Evolutionary conservation across 2,329 filamentous ascomycete species (phyloP), one percentile per base, ranked within the genome.

Genomic region (Reticulascus tulasneorum): DNA sequence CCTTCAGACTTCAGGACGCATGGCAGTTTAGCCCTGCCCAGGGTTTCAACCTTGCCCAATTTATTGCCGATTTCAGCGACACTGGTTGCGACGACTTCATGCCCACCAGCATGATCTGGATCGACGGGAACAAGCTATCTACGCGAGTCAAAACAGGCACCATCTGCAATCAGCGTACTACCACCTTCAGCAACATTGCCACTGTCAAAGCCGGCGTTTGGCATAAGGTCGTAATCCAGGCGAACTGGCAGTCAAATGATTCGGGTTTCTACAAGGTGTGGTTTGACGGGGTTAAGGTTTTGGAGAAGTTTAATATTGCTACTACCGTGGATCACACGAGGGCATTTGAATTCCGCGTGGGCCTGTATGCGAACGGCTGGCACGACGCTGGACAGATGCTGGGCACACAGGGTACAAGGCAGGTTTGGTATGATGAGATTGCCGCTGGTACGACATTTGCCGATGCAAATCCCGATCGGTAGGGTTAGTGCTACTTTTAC

Each of bases 401-500:
- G 29, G 67, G 65, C 1, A 59, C 42, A 12, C 67, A 72, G 54
- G 46, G 49, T 0, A 64, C 62, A 16, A 55, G 69, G 9, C 59
- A 69, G 52, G 48, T 72, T n/a, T 75, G 67, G 66, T 70, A 63
- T 45, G 70, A 73, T 44, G 62, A 71, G 55, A 61, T 73, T 40
- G 59, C 63, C 6, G 53, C 64, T 7, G 69, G 66, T 2, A 63
- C 61, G 3, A 55, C 49, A 2, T 64, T n/a, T n/a, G n/a, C n/a
- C n/a, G n/a, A n/a, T n/a, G n/a, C n/a, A n/a, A n/a, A n/a, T n/a
- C n/a, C n/a, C n/a, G n/a, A n/a, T n/a, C n/a, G n/a, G n/a, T n/a
- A n/a, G n/a, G n/a, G n/a, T n/a, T n/a, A n/a, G n/a, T n/a, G n/a
- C n/a, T n/a, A n/a, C n/a, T n/a, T n/a, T n/a, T n/a, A n/a, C n/a